Conservation (phyloP, 495 filamentous ascomycete genomes). For the Recurvomyces mirabilis region DNA sequence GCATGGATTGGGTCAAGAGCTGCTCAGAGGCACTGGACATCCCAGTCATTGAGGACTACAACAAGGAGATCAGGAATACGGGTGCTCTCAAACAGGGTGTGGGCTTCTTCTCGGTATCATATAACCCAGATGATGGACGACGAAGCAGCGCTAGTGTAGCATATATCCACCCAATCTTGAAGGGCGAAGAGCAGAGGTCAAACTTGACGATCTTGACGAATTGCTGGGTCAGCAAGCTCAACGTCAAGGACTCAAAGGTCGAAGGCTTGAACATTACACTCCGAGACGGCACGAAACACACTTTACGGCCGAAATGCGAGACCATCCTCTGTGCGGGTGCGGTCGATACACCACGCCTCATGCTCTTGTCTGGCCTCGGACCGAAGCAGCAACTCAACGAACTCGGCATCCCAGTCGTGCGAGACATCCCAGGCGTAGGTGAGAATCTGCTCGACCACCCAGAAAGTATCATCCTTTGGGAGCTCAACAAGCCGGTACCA, state of each 20-base stretch:
- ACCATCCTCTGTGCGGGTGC: conserved; percentile 70
- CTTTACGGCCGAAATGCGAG: conserved; percentile 51
- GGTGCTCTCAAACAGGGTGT: conserved; percentile 60
- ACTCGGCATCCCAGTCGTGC: conserved; percentile 56
- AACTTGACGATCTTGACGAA: conserved; percentile 73
- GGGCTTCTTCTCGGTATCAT: conserved; percentile 75
- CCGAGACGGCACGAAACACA: conserved; percentile 50
- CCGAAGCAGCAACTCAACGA: conserved; percentile 48
- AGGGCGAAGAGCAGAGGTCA: conserved; percentile 59
- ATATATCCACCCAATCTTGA: conserved; percentile 76
- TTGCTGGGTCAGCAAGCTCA: conserved; percentile 67
- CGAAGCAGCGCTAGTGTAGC: conserved; percentile 72
- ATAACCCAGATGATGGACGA: conserved; percentile 69
- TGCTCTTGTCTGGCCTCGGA: conserved; percentile 72
- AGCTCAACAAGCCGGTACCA: conserved; percentile 65
- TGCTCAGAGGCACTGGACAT: conserved; percentile 63
- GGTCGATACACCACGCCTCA: conserved; percentile 61
- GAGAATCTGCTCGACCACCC: conserved; percentile 71
- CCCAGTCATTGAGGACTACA: conserved; percentile 70
- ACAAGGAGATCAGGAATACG: conserved; percentile 56
- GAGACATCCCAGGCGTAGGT: conserved; percentile 66
- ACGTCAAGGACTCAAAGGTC: conserved; percentile 49
- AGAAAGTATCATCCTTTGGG: conserved; percentile 73
- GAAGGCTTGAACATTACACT: conserved; percentile 56
- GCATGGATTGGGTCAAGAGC: conserved; percentile 69